Evolutionary conservation across 495 filamentous ascomycete species (phyloP), one percentile per base, ranked within the genome.

Genomic region (Aspergillus indologenus): DNA sequence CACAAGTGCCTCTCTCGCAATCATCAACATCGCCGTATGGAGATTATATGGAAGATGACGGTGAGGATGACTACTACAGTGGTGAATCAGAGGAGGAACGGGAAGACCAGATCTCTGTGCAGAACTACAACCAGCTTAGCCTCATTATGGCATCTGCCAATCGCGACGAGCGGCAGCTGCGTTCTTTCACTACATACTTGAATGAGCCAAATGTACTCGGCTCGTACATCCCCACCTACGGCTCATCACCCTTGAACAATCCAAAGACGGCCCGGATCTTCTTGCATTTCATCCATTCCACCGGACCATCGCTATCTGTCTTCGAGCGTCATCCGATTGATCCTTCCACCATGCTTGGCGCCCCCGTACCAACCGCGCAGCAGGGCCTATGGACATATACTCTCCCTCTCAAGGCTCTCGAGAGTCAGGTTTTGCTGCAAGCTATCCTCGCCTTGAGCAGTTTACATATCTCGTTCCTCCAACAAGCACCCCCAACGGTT

Each of bases 271-370:
- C 91, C 11, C 83, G 88, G 31, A 84, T 97, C 17, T 98, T 98
- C 69, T 87, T 87, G 67, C 91, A 98, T 74, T 98, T 97, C 70
- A 85, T 97, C 23, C 87, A 91, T 63, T 87, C 92, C 8, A 96
- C 92, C 2, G 94, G 88, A 0, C 91, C 93, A 1, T 88, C 82
- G 61, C 80, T 98, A 60, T 96, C 92, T 2, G 81, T 96, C 22
- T 96, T 89, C 62, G 93, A 98, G 69, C 81, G 94, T 31, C 85
- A 91, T 72, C 86, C 89, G 14, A 82, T 86, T 17, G 92, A 96
- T 68, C 83, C 91, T 1, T 83, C 89, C 0, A 82, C 86, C 43
- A 78, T 91, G 52, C 87, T 92, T 62, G 85, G 86, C 15, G 74
- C 73, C 14, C 77, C 84, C 5, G 81, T 90, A 0, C 86, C 89